Evolutionary conservation across 352 stramenopile species (phyloP), one percentile per base, ranked within the genome.

Genomic region (Phytophthora capsici): DNA sequence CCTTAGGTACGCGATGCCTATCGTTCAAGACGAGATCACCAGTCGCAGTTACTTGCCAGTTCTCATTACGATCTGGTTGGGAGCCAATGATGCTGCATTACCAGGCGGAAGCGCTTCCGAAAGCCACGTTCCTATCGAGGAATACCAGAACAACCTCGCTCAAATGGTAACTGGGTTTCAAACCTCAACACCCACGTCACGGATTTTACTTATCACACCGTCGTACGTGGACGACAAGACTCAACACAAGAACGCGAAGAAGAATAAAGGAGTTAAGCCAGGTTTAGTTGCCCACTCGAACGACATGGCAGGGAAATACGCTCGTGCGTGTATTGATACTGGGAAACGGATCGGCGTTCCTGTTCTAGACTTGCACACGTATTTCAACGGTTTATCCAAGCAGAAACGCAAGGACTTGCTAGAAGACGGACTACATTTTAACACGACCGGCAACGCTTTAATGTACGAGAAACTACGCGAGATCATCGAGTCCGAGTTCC

Each of bases 81-180:
- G 79, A 3, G 73, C 77, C 22, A 90, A 90, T 40, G 82, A 90
- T 41, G 75, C 82, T 0, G 78, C 78, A n/a, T 55, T 88, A 10
- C 47, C 30, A 1, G 43, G 65, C n/a, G 77, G 78, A 10, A 47
- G 55, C 22, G 48, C 47, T 20, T 50, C 46, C 12, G 37, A 57
- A 25, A 75, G 78, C 49, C 77, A 88, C 63, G 69, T 90, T 25
- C 73, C 77, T 9, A 41, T 85, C 6, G 66, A 66, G 3, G 38
- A 66, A 26, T 88, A 84, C 71, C 61, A 66, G 28, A 22, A 47
- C 32, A 88, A 89, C 37, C 54, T 89, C 0, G 61, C 52, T 13
- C 43, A 66, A 9, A 55, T 81, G 13, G 32, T 88, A 38, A 20
- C 40, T 37, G 49, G 16, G 20, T 67, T 75, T 41, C 51, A 45